A percentile compares a stretch with the other conserved stretches of the same genome.
These are phyloP conservation scores for Amaranthus palmeri DNA, from an alignment of 148 eudicot species.

Conservation along the genomic window DNA sequence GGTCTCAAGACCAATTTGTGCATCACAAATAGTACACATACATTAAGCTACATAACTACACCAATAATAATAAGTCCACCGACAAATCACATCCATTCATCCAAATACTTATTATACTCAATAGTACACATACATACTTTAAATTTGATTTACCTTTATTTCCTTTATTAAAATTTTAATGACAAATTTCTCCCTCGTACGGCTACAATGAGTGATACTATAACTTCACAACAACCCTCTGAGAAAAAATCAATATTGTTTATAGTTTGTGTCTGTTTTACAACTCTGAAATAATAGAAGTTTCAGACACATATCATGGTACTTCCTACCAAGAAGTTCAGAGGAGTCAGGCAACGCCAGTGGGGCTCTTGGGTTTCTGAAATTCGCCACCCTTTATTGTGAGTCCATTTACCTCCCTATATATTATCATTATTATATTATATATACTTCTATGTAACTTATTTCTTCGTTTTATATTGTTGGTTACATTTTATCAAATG, in stretches of 20 bases:
- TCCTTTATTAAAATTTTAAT: background rate
- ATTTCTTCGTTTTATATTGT: no score
- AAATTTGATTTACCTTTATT: no score
- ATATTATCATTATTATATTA: background rate
- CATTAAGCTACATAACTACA: no score
- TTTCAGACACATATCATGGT: slow-evolving; percentile 33
- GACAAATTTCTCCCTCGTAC: slow-evolving; percentile 1
- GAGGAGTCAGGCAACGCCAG: slow-evolving; percentile 97
- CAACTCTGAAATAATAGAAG: background rate
- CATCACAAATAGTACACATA: no score
- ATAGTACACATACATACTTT: no score
- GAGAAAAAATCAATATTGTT: slow-evolving; percentile 3
- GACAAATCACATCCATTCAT: slow-evolving; percentile 17
- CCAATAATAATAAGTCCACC: slow-evolving; percentile 10
- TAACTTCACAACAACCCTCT: slow-evolving; percentile 5
- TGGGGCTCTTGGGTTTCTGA: slow-evolving; percentile 99
- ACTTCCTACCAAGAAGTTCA: slow-evolving; percentile 70
- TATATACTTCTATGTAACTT: background rate
- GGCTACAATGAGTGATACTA: background rate
- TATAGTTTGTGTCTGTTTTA: background rate
- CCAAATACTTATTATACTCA: background rate
- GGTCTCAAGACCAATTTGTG: no score
- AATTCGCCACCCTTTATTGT: slow-evolving; percentile 88
- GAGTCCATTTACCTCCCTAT: slow-evolving; percentile 12
- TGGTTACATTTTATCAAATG: no score